Percentiles rank a stretch among this genome's conserved stretches.
phyloP scores from a whole-genome alignment of 257 asterid genomes.

The Ligustrum vulgare region DNA sequence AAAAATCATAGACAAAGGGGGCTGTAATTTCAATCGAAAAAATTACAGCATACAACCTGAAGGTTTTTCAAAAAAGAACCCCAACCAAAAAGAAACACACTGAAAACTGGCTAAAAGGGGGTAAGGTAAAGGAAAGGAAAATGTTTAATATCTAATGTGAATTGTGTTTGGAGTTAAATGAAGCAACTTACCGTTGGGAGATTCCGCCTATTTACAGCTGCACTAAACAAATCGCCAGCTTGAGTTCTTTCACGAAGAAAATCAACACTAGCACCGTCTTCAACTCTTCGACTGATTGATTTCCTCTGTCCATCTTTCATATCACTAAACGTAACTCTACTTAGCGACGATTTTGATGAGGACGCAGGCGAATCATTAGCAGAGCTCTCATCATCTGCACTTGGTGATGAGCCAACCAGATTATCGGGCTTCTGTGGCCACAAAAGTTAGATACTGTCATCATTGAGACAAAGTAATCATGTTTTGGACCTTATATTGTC shows the following conservation, averaged over 20 bases:
- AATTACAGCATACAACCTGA: neutral
- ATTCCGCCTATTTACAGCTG: conserved; percentile 52
- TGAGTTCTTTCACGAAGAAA: conserved; percentile 63
- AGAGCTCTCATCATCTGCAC: conserved; percentile 62
- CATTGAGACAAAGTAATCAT: conserved; percentile 5
- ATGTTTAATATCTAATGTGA: neutral
- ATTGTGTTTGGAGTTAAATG: conserved; percentile 16
- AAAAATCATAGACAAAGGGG: neutral
- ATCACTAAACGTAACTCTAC: conserved; percentile 51
- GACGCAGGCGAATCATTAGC: conserved; percentile 67
- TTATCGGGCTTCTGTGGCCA: conserved; percentile 68
- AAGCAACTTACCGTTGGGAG: conserved; percentile 63
- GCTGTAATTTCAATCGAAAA: neutral
- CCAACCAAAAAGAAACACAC: neutral
- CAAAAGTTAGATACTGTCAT: conserved; percentile 12
- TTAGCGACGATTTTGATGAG: conserved; percentile 54
- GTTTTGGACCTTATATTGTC: conserved; percentile 2
- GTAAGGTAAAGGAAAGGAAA: neutral
- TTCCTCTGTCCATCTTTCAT: conserved; percentile 55
- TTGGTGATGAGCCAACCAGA: conserved; percentile 35
- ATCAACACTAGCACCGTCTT: conserved; percentile 40
- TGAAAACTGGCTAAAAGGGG: neutral
- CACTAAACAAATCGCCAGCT: conserved; percentile 80
- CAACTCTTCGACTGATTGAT: conserved; percentile 57
- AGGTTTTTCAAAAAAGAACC: neutral